These are phyloP conservation scores for Elongisporangium prolatum DNA, from an alignment of 352 stramenopile genomes.

Conservation along the genomic window DNA sequence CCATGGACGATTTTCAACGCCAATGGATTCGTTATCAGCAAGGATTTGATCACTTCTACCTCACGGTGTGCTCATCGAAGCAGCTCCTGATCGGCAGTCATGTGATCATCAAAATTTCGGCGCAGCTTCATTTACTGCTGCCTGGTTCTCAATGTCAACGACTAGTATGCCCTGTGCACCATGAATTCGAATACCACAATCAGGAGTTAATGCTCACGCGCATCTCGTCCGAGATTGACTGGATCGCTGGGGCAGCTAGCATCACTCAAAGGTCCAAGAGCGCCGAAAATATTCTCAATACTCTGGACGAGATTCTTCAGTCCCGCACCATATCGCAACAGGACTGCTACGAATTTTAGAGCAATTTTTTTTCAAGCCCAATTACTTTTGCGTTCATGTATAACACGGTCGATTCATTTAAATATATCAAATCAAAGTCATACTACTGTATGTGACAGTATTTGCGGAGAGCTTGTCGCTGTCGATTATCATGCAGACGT, in stretches of 20 bases:
- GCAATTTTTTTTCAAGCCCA: background rate
- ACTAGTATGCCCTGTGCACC: conserved; percentile 26
- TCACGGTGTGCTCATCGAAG: conserved; percentile 26
- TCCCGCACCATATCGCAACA: background rate
- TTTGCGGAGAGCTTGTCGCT: no score
- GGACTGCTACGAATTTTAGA: background rate
- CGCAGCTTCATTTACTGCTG: conserved; percentile 17
- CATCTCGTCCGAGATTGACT: conserved; percentile 48
- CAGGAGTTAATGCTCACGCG: conserved; percentile 17
- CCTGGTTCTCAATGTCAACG: conserved; percentile 2
- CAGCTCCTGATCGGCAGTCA: conserved; percentile 23
- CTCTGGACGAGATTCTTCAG: background rate
- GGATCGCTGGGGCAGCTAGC: conserved; percentile 15
- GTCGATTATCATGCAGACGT: no score
- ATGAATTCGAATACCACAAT: conserved; percentile 42
- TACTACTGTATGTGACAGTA: no score
- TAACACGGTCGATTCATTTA: background rate
- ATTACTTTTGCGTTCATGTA: background rate
- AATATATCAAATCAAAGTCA: background rate
- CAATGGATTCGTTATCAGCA: conserved; percentile 44
- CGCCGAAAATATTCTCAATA: background rate
- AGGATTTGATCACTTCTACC: conserved; percentile 36
- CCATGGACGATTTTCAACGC: conserved; percentile 26
- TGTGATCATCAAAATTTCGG: conserved; percentile 27
- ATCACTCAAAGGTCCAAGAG: background rate